phyloP scores from a whole-genome alignment of 331 rosid species.

The Quercus lobata region DNA sequence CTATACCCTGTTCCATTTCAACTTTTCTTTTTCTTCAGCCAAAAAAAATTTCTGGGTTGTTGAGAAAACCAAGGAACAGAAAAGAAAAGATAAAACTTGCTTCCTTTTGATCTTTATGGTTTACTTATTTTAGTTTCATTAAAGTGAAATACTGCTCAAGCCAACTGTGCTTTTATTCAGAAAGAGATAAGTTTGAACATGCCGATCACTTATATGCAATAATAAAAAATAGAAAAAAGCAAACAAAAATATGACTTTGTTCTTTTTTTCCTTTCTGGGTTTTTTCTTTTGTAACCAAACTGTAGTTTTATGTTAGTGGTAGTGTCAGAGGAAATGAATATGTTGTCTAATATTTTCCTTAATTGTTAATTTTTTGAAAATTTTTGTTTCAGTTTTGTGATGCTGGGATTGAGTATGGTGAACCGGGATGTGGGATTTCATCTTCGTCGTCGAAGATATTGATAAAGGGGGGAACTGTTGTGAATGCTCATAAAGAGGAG shows the following conservation, averaged over 20 bases:
- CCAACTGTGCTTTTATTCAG: not conserved
- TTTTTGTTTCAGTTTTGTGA: slow-evolving; percentile 48
- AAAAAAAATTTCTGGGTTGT: not conserved
- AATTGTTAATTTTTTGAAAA: not conserved
- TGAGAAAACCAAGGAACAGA: not conserved
- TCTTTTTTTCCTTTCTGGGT: not conserved
- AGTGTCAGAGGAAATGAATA: no score
- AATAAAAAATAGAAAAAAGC: no score
- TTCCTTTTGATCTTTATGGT: not conserved
- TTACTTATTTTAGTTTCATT: not conserved
- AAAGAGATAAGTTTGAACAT: not conserved
- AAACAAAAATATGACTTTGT: not conserved
- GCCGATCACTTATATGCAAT: not conserved
- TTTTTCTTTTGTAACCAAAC: not conserved
- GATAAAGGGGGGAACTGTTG: slow-evolving; percentile 78
- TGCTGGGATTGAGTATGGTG: slow-evolving; percentile 48
- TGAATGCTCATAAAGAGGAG: slow-evolving; percentile 67
- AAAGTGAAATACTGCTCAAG: not conserved
- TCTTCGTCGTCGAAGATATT: slow-evolving; percentile 45
- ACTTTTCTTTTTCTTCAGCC: no score
- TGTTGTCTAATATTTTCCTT: no score
- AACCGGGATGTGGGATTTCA: slow-evolving; percentile 32
- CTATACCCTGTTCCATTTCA: not conserved
- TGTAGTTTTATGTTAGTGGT: not conserved
- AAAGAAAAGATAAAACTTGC: not conserved